A percentile compares a stretch with the other conserved stretches of the same genome.
Conservation (phyloP, 208 protist species). For the Leishmania arabica region DNA sequence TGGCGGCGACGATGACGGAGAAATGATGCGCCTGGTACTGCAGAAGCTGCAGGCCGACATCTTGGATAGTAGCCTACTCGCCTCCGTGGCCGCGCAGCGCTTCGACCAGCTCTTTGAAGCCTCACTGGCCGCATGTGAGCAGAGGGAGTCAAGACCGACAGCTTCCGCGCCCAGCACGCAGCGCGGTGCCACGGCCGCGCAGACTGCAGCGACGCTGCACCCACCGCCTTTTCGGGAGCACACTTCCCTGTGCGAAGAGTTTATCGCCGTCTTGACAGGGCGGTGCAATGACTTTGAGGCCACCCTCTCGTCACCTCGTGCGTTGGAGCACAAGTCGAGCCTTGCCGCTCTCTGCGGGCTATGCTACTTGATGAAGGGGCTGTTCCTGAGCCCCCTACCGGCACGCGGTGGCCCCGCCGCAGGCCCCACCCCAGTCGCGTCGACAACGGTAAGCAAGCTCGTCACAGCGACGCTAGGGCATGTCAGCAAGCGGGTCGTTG, state of each 20-base stretch:
- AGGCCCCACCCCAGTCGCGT: background rate
- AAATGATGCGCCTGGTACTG: constrained; percentile 22
- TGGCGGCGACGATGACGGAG: constrained; percentile 12
- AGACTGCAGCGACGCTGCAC: background rate
- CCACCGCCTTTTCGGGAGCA: constrained; percentile 23
- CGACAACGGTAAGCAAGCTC: constrained; percentile 8
- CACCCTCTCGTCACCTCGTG: constrained; percentile 2
- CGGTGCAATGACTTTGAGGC: constrained; percentile 21
- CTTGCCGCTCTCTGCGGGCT: constrained; percentile 19
- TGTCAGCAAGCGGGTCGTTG: constrained; percentile 10
- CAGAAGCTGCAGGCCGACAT: constrained; percentile 20
- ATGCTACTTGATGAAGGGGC: background rate
- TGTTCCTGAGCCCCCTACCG: constrained; percentile 9
- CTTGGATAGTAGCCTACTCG: constrained; percentile 43
- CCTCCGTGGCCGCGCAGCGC: constrained; percentile 73
- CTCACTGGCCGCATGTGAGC: constrained; percentile 3
- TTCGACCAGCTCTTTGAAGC: constrained; percentile 30
- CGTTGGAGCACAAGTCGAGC: background rate
- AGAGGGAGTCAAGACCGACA: background rate
- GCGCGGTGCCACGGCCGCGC: background rate
- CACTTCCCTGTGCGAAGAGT: constrained; percentile 17
- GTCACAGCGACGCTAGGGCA: constrained; percentile 5
- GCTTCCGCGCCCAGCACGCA: constrained; percentile 3
- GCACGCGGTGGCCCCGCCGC: background rate
- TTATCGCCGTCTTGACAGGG: constrained; percentile 16